A percentile compares a stretch with the other conserved stretches of the same genome.
Conservation (phyloP, 2,329 filamentous ascomycete species). For the Furcasterigmium sp. region DNA sequence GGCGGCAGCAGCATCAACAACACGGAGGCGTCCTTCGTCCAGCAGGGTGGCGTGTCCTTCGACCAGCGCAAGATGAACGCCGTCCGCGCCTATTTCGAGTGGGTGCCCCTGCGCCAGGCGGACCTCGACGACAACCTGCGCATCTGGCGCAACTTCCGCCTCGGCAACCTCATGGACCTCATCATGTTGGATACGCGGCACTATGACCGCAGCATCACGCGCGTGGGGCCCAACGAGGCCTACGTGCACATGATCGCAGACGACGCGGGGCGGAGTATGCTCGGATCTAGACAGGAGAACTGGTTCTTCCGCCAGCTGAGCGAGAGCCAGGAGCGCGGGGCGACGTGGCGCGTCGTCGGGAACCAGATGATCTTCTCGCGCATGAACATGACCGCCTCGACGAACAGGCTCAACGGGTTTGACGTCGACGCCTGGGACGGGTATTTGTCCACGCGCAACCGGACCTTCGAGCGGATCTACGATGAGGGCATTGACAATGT, state of each 20-base stretch:
- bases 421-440: conserved; percentile 52
- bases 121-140: conserved; percentile 66
- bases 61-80: conserved; percentile 71
- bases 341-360: conserved; percentile 66
- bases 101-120: conserved; percentile 44
- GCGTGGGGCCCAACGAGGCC: conserved; percentile 42
- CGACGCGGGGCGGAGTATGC: conserved; percentile 62
- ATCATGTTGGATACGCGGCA: conserved; percentile 66
- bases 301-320: conserved; percentile 65
- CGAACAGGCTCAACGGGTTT: conserved; percentile 14
- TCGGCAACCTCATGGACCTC: conserved; percentile 61
- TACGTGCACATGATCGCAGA: conserved; percentile 59
- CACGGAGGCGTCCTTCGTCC: conserved; percentile 59
- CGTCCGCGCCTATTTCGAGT: conserved; percentile 65
- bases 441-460: conserved; percentile 65
- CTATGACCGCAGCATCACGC: conserved; percentile 47
- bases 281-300: conserved; percentile 67
- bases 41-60: conserved; percentile 56
- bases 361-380: conserved; percentile 65
- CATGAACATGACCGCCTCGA: conserved; percentile 27
- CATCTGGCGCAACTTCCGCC: conserved; percentile 62
- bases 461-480: conserved; percentile 62
- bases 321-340: conserved; percentile 55
- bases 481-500: conserved; percentile 67
- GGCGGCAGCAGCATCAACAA: conserved; percentile 59